phyloP scores from a whole-genome alignment of 2,329 filamentous ascomycete species.

The Penicillium italicum region DNA sequence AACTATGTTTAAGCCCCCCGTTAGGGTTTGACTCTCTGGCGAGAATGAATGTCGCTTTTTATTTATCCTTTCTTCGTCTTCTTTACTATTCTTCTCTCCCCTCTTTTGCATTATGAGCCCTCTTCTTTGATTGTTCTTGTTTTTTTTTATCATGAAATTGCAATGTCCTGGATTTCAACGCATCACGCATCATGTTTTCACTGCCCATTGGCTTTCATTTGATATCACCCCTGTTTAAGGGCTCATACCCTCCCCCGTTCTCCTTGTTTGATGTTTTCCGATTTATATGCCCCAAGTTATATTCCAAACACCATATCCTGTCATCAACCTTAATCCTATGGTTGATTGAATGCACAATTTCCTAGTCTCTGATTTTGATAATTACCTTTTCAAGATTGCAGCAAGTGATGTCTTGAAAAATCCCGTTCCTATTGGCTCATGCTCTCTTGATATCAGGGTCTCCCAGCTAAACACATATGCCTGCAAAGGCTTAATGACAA shows the following conservation, averaged over 20 bases:
- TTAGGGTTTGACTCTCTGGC: neutral
- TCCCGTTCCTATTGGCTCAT: neutral
- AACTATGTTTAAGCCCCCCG: neutral
- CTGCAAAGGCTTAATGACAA: conserved; percentile 21
- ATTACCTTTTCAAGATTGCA: conserved; percentile 8
- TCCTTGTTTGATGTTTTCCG: neutral
- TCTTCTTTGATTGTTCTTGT: neutral
- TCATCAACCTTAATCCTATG: neutral
- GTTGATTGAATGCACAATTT: neutral
- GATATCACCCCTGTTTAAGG: conserved; percentile 2
- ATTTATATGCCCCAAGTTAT: neutral
- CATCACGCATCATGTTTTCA: conserved; percentile 5
- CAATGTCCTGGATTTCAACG: neutral
- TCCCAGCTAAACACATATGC: conserved; percentile 12
- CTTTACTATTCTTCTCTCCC: neutral
- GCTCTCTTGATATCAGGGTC: neutral
- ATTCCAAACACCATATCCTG: conserved; percentile 2
- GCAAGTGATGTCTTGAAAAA: neutral
- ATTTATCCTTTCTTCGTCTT: neutral
- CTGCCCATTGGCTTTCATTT: neutral
- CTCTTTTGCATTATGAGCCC: conserved; percentile 1
- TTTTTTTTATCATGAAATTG: conserved; percentile 9
- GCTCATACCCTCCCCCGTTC: conserved; percentile 14
- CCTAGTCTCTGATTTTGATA: neutral
- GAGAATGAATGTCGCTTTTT: neutral